Base-by-base conservation (phyloP, 2,329 filamentous ascomycete genomes). In the Berkeleyomyces rouxiae region DNA sequence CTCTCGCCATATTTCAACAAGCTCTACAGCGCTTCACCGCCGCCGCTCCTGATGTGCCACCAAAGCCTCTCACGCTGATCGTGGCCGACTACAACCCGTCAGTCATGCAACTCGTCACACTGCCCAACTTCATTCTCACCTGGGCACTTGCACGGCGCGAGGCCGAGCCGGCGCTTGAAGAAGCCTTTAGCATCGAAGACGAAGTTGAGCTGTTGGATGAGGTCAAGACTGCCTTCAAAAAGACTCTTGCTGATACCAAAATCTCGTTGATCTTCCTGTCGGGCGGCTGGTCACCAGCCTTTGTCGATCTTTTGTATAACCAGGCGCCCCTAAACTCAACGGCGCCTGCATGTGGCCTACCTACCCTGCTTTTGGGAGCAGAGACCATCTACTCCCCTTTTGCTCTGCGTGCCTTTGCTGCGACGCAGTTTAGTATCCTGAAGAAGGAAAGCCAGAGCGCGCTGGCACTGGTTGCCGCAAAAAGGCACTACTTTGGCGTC, bases 301-400 rank as follows among this genome's bases (percentile, higher is more conserved):
- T 92, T 64, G 77, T 87, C 3, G 71, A 78, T 1, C 73, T 89
- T 0, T 72, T 90, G 6, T 78, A 78, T 67, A 37, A 39, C 13
- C 7, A 6, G 47, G 5, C 44, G 9, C 10, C 67, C 1, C 23
- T 68, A 4, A 59, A 63, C 2, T 23, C 49, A 10, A 31, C 37
- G 7, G 23, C 58, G 31, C 10, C 33, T 11, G 44, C 42, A 6
- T 37, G 13, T 9, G 36, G 3, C 7, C 68, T 71, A 7, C 63
- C 68, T 49, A 79, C 78, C 11, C 72, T 87, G 2, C 74, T 91
- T 4, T 74, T 93, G 1, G 88, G 85, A 0, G 86, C 87, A 0
- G 88, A 93, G 72, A 93, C 88, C 0, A 92, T 93, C 53, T 93
- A 93, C 73, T 89, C 85, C 2, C 87, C 87, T 0, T 83, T 84